phyloP scores from a whole-genome alignment of 139 green algal species.

The Marvania coccoides region DNA sequence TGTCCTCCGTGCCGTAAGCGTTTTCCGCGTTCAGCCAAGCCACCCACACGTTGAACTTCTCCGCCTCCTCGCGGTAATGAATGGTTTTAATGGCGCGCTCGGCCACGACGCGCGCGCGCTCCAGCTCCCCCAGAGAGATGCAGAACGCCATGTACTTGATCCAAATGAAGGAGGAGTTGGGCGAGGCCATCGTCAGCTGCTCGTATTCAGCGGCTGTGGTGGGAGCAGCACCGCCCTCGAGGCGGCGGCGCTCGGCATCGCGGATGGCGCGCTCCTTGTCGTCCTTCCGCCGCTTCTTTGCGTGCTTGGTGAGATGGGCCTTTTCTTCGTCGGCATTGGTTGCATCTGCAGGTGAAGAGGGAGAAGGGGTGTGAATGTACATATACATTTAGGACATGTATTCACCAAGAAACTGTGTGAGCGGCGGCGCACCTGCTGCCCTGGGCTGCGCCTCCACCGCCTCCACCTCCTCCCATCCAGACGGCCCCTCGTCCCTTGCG shows the following conservation, averaged over 20 bases:
- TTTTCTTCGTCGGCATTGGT: not conserved
- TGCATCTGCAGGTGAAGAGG: too few species aligned
- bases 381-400: too few species aligned
- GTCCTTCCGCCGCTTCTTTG: conserved; percentile 48
- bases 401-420: too few species aligned
- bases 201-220: conserved; percentile 72
- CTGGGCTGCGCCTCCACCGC: not conserved
- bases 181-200: conserved; percentile 60
- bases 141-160: conserved; percentile 93
- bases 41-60: conserved; percentile 96
- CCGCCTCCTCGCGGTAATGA: conserved; percentile 57
- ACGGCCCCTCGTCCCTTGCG: not conserved
- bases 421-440: not conserved
- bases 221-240: conserved; percentile 32
- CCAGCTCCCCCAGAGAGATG: conserved; percentile 69
- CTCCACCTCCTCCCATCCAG: not conserved
- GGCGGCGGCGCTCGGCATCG: conserved; percentile 34
- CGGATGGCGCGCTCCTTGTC: conserved; percentile 51
- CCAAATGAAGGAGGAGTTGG: conserved; percentile 81
- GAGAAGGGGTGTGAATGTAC: not conserved
- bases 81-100: conserved; percentile 53
- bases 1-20: conserved; percentile 72
- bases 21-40: conserved; percentile 93
- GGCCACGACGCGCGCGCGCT: conserved; percentile 64
- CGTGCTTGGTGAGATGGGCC: conserved; percentile 36